A percentile compares a stretch with the other conserved stretches of the same genome.
These are phyloP conservation scores for Xerocomus minutiporus DNA, from an alignment of 1,284 basidiomycete species.

Conservation along the genomic window DNA sequence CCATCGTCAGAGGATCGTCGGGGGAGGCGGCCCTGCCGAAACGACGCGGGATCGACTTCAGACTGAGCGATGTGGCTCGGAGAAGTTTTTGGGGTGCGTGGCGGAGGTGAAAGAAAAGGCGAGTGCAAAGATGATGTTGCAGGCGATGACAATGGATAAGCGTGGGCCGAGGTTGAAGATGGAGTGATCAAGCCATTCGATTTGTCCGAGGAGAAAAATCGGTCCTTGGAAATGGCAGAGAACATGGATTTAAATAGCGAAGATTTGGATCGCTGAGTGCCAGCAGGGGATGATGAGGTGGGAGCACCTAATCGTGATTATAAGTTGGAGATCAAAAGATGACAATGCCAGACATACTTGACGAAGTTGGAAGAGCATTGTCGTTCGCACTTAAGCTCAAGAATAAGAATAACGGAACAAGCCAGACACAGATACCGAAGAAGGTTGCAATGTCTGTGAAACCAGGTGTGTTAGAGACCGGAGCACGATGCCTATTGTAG, in stretches of 20 bases:
- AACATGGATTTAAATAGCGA: constrained; percentile 68
- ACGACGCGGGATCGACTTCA: constrained; percentile 6
- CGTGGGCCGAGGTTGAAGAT: constrained; percentile 25
- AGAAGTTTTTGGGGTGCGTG: constrained; percentile 20
- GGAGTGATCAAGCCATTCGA: constrained; percentile 61
- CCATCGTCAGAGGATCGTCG: constrained; percentile 14
- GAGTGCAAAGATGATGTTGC: constrained; percentile 15
- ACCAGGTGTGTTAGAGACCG: constrained; percentile 43
- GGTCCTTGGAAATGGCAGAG: constrained; percentile 39
- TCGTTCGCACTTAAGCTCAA: constrained; percentile 92
- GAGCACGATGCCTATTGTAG: constrained; percentile 41
- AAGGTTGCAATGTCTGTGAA: constrained; percentile 91
- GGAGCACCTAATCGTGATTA: constrained; percentile 29
- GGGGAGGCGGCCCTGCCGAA: constrained; percentile 8
- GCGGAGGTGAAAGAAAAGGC: constrained; percentile 24
- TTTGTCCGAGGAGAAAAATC: constrained; percentile 31
- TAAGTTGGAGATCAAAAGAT: constrained; percentile 2
- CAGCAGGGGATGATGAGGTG: constrained; percentile 29
- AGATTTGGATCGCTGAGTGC: constrained; percentile 35
- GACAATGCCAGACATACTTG: constrained; percentile 31
- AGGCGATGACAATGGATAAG: constrained; percentile 24
- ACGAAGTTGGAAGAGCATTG: constrained; percentile 75
- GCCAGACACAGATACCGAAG: constrained; percentile 91
- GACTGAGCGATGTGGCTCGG: constrained; percentile 1
- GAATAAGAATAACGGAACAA: constrained; percentile 87